A percentile compares a stretch with the other conserved stretches of the same genome.
Conservation (phyloP, 345 rosid genomes). For the Bruguiera sexangula region DNA sequence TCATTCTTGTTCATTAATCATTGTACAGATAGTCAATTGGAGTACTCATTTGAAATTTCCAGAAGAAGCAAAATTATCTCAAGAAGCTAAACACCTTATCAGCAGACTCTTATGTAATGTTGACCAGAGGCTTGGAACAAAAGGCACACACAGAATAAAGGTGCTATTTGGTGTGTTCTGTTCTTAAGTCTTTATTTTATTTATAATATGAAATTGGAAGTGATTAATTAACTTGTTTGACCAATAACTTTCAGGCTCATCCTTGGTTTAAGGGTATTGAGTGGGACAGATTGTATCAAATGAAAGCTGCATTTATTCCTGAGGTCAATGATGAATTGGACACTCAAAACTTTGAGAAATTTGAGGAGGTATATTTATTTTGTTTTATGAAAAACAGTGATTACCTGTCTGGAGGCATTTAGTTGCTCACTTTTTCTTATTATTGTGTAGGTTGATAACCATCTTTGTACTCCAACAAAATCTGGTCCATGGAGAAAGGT, state of each 20-base stretch:
- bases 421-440: conserved; percentile 3
- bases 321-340: conserved; percentile 61
- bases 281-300: conserved; percentile 55
- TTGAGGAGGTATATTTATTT: conserved; percentile 50
- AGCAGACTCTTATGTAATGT: conserved; percentile 58
- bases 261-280: conserved; percentile 59
- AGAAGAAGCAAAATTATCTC: conserved; percentile 56
- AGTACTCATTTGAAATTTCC: conserved; percentile 60
- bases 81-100: conserved; percentile 58
- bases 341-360: conserved; percentile 65
- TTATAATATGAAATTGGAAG: not conserved
- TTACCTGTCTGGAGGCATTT: not conserved
- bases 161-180: conserved; percentile 29
- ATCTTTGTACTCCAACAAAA: conserved; percentile 23
- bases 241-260: conserved; percentile 38
- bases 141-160: conserved; percentile 59
- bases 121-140: conserved; percentile 63
- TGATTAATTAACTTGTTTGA: conserved; percentile 7
- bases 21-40: conserved; percentile 65
- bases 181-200: conserved; percentile 3
- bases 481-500: conserved; percentile 43
- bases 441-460: conserved; percentile 26
- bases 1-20: not conserved
- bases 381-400: not conserved
- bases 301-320: conserved; percentile 60